Evolutionary conservation across 225 moss, liverwort and hornwort species (phyloP), one percentile per base, ranked within the genome.

Genomic region (Polytrichum commune): DNA sequence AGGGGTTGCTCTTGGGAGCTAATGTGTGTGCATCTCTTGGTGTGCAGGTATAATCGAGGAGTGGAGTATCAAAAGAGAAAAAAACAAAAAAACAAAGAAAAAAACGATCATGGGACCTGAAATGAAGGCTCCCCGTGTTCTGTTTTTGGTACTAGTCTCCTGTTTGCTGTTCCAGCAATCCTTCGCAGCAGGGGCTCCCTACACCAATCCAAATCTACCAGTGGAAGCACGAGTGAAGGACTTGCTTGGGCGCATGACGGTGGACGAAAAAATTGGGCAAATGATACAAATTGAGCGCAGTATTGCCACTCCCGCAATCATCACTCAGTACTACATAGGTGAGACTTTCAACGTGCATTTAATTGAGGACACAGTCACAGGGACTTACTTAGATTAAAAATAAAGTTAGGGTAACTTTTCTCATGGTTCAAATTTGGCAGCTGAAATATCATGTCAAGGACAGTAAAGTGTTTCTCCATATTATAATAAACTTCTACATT

Each of bases 251-350:
- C 80, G 90, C 23, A 90, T 95, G 95, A 90, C 90, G 1, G 60
- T 95, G 23, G 90, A 78, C 8, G 95, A 95, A 69, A 95, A 95
- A 75, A 79, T 95, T 26, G 95, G 95, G 1, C 95, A 95, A 65
- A 95, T 95, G 92, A 88, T 83, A 2, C 95, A 95, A 29, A 95
- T 90, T 18, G 95, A 95, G 64, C 85, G 84, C n/a, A 18, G 56
- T 2, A 81, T 86, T 0, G 74, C 80, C 0, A 86, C 73, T 33
- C 38, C 74, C 16, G 72, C 79, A 4, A 74, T 81, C 8, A 70
- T 95, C 5, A 69, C 81, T 29, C 53, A 78, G n/a, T 80, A 78
- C 72, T 35, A 73, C 28, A 81, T 93, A 64, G 93, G 90, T 84
- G 46, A n/a, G 69, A 26, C 13, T 18, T 27, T 27, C 22, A 1